Evolutionary conservation across 192 early-diverging fungal species (phyloP), one percentile per base, ranked within the genome.

Genomic region (Rhizoclosmatium globosum): DNA sequence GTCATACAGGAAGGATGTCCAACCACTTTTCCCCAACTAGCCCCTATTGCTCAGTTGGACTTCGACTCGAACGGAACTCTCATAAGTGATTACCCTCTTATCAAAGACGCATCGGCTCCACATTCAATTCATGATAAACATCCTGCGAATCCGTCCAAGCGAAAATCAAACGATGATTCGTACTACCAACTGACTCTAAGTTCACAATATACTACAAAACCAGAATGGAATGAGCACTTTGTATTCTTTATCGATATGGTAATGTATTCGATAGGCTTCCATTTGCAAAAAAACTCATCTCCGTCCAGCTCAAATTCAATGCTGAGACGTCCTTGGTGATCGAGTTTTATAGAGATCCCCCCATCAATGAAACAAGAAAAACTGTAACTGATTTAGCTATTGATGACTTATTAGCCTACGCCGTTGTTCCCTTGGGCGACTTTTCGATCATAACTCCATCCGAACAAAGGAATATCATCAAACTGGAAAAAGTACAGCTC

Each of bases 11-110:
- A 74, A 74, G 41, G 23, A 19, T 74, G 72, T 44, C 72, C 72
- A 23, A 74, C 72, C 4, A 64, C 44, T 15, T 74, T 74, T 38
- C 72, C 72, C 41, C 72, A 62, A n/a, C 61, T 74, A 2, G 19
- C 19, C 9, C 72, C 72, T n/a, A 15, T 39, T 38, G 38, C 72
- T 1, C 72, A 74, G 38, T 62, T 79, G 1, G 78, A 79, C 43
- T 79, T 79, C 43, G 70, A 79, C 47, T 50, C 70, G 38, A 79
- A 62, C 39, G 78, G 78, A 45, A 64, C 59, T 9, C 44, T 79
- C n/a, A 79, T 79, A 6, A 73, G 60, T 50, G 78, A 79, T 48
- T 72, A 69, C 74, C 77, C 69, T 19, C 78, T 79, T 13, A 53
- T n/a, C 9, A 70, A 66, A 47, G 56, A 66, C 43, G 57, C 50